Evolutionary conservation across 2,329 filamentous ascomycete genomes (phyloP).

Genomic region (Dactylonectria macrodidyma): DNA sequence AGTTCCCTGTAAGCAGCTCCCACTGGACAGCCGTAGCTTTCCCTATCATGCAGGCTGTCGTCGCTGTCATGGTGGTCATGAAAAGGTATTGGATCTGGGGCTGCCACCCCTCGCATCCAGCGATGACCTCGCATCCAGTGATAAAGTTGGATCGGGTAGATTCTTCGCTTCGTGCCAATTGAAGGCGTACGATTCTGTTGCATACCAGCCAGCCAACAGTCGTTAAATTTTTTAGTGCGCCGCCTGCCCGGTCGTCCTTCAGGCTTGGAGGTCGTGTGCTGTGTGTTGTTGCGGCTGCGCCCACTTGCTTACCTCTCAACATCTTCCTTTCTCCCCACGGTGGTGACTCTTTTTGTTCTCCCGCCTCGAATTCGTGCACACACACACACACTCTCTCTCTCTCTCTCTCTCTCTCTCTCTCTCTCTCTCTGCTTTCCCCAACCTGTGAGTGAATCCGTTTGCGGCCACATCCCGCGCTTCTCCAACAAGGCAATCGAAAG

Average conservation of each 20-base stretch:
- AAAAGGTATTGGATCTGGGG: slow-evolving; percentile 5
- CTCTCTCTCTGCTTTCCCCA: neutral
- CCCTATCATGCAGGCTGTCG: slow-evolving; percentile 16
- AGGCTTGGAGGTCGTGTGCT: neutral
- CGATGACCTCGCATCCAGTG: neutral
- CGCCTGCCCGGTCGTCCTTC: too few relatives aligned
- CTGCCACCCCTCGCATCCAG: neutral
- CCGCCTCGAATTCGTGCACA: neutral
- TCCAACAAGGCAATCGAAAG: neutral
- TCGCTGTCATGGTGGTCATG: slow-evolving; percentile 5
- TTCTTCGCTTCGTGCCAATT: neutral
- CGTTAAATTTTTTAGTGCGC: too few relatives aligned
- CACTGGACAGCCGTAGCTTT: slow-evolving; percentile 7
- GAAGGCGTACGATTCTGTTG: neutral
- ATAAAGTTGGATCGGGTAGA: neutral
- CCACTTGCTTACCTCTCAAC: slow-evolving; percentile 4
- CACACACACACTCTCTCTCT: neutral
- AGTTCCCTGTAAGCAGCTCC: slow-evolving; percentile 14
- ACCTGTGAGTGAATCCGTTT: neutral
- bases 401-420: neutral
- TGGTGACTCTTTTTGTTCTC: neutral
- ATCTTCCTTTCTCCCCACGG: neutral
- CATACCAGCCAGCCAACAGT: too few relatives aligned
- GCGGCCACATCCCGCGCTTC: neutral
- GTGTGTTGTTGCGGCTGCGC: slow-evolving; percentile 5